Evolutionary conservation across 108 stramenopile genomes (phyloP), one percentile per base, ranked within the genome.

Genomic region (Ochromonas danica): DNA sequence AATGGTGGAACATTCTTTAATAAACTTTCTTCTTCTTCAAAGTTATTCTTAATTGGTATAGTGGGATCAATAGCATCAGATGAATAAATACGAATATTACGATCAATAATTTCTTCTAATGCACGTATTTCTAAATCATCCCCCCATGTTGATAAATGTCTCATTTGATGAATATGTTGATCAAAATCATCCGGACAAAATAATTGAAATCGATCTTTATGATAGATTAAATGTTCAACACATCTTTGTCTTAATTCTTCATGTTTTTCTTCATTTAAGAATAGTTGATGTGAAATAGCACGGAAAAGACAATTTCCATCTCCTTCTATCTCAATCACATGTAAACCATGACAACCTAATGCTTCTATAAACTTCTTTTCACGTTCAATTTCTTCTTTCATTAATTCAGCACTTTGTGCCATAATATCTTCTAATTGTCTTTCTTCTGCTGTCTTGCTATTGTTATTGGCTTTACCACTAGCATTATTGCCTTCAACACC

Each of bases 291-390:
- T 39, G 81, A 78, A 42, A 80, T 33, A 28, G 62, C 65, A 27
- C 85, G 78, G 40, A 82, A 85, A 6, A 85, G 65, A 78, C 85
- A 85, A 79, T 85, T 85, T 40, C 85, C 85, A 57, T 85, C 85
- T n/a, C 81, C 51, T 43, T 85, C 85, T 22, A 85, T 61, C 35
- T 85, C 85, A 42, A 80, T 43, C 1, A 85, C 71, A n/a, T 30
- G 27, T 45, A 85, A 72, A 0, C 81, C 81, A 6, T 42, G n/a
- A 14, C 1, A 0, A 17, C 25, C 35, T 61, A 81, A 14, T 1
- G 40, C 42, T 31, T 60, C 43, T 39, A 42, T 28, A 25, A 81
- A 81, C 31, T 3, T 39, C 57, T 1, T 6, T 38, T 81, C 80
- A 10, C 6, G 17, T 30, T 22, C 57, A 27, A 70, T 10, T 70